Base-by-base conservation (phyloP, 2,329 filamentous ascomycete species). In the Diaporthe ampelina region DNA sequence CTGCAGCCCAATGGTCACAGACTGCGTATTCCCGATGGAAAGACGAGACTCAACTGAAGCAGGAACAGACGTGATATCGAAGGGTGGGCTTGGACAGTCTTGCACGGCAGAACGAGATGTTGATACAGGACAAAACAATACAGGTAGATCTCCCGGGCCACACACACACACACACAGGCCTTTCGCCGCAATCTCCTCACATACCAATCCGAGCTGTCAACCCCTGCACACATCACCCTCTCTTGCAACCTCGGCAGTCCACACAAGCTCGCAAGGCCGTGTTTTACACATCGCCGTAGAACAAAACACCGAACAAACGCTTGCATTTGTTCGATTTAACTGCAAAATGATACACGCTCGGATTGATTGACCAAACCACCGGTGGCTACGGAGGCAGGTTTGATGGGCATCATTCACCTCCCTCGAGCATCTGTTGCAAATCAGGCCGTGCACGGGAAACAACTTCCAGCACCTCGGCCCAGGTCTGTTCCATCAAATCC, bases 401-500 rank as follows among this genome's bases (percentile, higher is more conserved):
- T 37, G 37, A 37, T 10, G 19, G 45, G 21, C 7, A 24, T 67
- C 26, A 67, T 8, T 21, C 3, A 29, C 21, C 43, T 50, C 68
- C 54, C 2, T 59, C 68, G 26, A 70, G 68, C 8, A 26, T 50
- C 19, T 45, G 37, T 26, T 37, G 40, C 11, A 59, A 5, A 48
- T 21, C 21, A 17, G 68, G 54, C 19, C 58, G 52, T 10, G 29
- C 67, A 13, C 29, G 17, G 11, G 67, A 57, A 24, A 61, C 19
- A 24, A 24, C 43, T 4, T 71, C 40, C 50, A 43, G 15, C 9
- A 71, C 35, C 15, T 71, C 69, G 15, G 21, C 9, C 69, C 40
- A 71, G 2, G 69, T 71, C 19, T 57, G 54, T 29, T 21, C 29
- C 69, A 71, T 71, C 21, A 71, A 43, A 50, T 5, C 13, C 4